These are phyloP conservation scores for Apiospora arundinis DNA, from an alignment of 2,329 filamentous ascomycete species.

Conservation along the genomic window DNA sequence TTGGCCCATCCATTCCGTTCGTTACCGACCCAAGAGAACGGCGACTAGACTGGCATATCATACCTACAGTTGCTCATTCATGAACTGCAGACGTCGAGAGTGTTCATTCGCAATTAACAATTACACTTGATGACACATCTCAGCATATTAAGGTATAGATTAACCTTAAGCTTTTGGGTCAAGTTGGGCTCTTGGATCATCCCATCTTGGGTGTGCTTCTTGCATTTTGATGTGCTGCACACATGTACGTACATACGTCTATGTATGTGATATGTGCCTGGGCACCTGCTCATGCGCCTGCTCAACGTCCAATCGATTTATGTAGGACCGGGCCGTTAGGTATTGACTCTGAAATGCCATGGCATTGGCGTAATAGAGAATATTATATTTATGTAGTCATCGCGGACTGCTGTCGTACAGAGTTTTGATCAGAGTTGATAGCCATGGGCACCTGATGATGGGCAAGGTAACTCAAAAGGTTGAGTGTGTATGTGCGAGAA, in stretches of 20 bases:
- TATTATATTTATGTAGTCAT: neutral
- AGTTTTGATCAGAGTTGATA: constrained; percentile 15
- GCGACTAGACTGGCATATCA: neutral
- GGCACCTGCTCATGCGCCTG: neutral
- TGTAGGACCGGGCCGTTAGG: neutral
- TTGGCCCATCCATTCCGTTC: neutral
- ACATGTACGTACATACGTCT: neutral
- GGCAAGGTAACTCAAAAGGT: constrained; percentile 1
- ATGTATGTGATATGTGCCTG: neutral
- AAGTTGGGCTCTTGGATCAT: constrained; percentile 6
- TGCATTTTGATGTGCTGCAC: neutral
- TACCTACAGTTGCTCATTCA: neutral
- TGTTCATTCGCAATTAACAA: neutral
- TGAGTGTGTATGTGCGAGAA: neutral
- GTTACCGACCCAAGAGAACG: neutral
- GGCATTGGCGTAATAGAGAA: neutral
- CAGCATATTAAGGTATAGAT: neutral
- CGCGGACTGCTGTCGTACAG: constrained; percentile 8
- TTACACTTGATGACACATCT: constrained; percentile 8
- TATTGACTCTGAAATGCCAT: neutral
- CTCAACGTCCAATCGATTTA: neutral
- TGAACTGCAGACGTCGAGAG: neutral
- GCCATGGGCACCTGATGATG: constrained; percentile 4
- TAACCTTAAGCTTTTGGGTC: constrained; percentile 16
- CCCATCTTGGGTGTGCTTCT: neutral